A percentile compares a stretch with the other conserved stretches of the same genome.
phyloP scores from a whole-genome alignment of 352 stramenopile species.

The Globisporangium okanoganense region DNA sequence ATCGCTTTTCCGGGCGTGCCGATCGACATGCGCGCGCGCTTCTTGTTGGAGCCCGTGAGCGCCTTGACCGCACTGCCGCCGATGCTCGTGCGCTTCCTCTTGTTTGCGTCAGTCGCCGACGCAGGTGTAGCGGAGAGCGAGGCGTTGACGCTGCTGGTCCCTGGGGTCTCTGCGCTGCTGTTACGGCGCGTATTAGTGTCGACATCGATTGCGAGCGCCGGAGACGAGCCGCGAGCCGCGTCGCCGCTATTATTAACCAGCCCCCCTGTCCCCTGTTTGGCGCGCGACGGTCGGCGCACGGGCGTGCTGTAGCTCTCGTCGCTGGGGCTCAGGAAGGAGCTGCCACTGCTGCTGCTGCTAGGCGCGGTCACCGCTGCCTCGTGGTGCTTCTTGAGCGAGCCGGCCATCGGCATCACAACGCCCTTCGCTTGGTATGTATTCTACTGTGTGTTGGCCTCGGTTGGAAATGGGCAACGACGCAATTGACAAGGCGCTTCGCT shows the following conservation, averaged over 20 bases:
- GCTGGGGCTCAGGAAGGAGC: neutral
- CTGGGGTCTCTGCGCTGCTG: slow-evolving; percentile 2
- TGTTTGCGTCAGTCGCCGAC: slow-evolving; percentile 15
- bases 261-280: slow-evolving; percentile 1
- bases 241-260: slow-evolving; percentile 11
- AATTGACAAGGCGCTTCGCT: neutral
- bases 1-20: slow-evolving; percentile 70
- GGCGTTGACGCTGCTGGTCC: neutral
- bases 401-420: slow-evolving; percentile 16
- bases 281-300: slow-evolving; percentile 9
- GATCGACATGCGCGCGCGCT: slow-evolving; percentile 56
- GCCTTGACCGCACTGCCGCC: slow-evolving; percentile 25
- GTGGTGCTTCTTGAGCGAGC: slow-evolving; percentile 15
- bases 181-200: slow-evolving; percentile 16
- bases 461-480: neutral
- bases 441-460: neutral
- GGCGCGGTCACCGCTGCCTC: slow-evolving; percentile 5
- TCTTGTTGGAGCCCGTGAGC: slow-evolving; percentile 34
- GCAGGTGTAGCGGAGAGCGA: neutral
- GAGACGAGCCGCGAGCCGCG: neutral
- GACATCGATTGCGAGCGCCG: slow-evolving; percentile 3
- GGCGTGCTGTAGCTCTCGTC: slow-evolving; percentile 10
- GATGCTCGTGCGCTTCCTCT: slow-evolving; percentile 58
- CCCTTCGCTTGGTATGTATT: neutral
- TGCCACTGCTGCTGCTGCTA: neutral